These are phyloP conservation scores for Priceomyces castillae DNA, from an alignment of 805 yeast genomes.

Conservation along the genomic window DNA sequence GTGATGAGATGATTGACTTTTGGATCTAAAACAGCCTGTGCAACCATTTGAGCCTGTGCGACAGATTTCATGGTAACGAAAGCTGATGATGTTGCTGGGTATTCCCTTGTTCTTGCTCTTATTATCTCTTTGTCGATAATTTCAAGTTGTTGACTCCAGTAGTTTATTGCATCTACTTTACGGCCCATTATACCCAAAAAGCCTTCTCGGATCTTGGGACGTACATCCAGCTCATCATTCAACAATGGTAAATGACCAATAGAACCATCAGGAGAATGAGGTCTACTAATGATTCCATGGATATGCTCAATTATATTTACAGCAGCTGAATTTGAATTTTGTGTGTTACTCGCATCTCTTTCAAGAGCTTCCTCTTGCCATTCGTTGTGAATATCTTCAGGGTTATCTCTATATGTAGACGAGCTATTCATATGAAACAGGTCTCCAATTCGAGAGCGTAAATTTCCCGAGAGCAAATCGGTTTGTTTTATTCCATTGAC, in stretches of 20 bases:
- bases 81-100: slow-evolving; percentile 84
- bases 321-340: slow-evolving; percentile 1
- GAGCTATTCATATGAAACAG: slow-evolving; percentile 18
- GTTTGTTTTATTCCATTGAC: slow-evolving; percentile 26
- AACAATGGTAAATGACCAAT: slow-evolving; percentile 21
- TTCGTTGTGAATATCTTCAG: neutral
- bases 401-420: slow-evolving; percentile 10
- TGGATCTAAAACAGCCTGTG: slow-evolving; percentile 93
- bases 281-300: neutral
- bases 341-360: neutral
- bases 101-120: slow-evolving; percentile 63
- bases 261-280: slow-evolving; percentile 8
- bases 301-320: slow-evolving; percentile 1
- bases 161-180: slow-evolving; percentile 76
- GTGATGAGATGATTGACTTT: slow-evolving; percentile 80
- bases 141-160: slow-evolving; percentile 65
- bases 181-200: slow-evolving; percentile 63
- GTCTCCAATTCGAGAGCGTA: slow-evolving; percentile 30
- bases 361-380: neutral
- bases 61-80: slow-evolving; percentile 94
- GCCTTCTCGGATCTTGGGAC: slow-evolving; percentile 67
- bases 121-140: slow-evolving; percentile 68
- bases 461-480: slow-evolving; percentile 26
- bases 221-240: slow-evolving; percentile 25
- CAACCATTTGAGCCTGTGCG: slow-evolving; percentile 94